Conservation (phyloP, 2,329 filamentous ascomycete genomes). For the Penicillium sclerotigenum region DNA sequence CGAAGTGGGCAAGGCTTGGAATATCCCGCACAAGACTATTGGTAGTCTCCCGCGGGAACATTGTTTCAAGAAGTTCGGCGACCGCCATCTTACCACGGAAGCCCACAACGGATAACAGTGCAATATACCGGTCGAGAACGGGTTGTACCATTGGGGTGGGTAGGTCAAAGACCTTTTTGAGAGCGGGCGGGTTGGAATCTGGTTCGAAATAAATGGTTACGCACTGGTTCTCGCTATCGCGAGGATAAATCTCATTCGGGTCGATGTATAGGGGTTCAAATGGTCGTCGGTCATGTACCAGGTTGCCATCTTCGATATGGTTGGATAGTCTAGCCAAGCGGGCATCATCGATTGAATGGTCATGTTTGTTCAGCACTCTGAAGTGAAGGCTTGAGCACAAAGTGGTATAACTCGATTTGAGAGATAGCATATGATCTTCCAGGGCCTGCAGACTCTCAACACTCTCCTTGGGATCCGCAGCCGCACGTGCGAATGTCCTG, state of each 20-base stretch:
- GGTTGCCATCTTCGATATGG: constrained; percentile 48
- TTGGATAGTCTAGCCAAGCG: constrained; percentile 37
- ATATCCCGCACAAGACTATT: constrained; percentile 34
- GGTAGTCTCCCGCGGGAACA: constrained; percentile 32
- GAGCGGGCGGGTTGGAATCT: constrained; percentile 24
- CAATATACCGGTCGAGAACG: constrained; percentile 25
- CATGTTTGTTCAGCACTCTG: constrained; percentile 31
- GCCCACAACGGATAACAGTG: constrained; percentile 26
- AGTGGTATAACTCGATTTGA: neutral
- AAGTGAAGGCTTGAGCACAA: constrained; percentile 26
- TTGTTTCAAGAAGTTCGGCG: constrained; percentile 24
- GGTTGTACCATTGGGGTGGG: constrained; percentile 13
- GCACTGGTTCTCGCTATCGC: constrained; percentile 28
- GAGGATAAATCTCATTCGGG: constrained; percentile 65
- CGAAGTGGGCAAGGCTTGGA: constrained; percentile 33
- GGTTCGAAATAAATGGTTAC: constrained; percentile 37
- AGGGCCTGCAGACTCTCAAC: constrained; percentile 20
- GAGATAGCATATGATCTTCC: constrained; percentile 19
- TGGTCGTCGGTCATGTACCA: constrained; percentile 67
- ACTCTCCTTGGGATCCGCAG: constrained; percentile 23
- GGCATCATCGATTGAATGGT: constrained; percentile 51
- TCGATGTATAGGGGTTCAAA: constrained; percentile 65
- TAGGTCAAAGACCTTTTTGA: constrained; percentile 21
- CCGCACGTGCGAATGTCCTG: constrained; percentile 23
- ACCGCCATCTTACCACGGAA: constrained; percentile 26